These are phyloP conservation scores for Parmales sp. DNA, from an alignment of 108 stramenopile species.

Conservation along the genomic window DNA sequence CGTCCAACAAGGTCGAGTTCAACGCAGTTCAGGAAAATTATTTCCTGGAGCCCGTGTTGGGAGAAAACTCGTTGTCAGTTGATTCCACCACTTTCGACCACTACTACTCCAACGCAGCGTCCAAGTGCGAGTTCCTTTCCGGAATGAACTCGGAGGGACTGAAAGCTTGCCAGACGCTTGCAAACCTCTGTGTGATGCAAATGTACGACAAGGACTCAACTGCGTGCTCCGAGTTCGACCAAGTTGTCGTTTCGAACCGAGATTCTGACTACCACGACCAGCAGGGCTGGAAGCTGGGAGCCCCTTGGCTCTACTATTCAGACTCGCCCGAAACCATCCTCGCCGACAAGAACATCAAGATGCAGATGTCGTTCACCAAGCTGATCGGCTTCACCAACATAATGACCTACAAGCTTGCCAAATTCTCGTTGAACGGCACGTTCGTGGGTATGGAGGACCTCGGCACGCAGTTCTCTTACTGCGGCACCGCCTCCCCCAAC, in stretches of 20 bases:
- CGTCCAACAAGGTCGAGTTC: constrained; percentile 23
- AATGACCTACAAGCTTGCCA: constrained; percentile 41
- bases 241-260: constrained; percentile 18
- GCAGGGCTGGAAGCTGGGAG: constrained; percentile 36
- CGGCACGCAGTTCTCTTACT: constrained; percentile 50
- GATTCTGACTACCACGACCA: constrained; percentile 15
- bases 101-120: constrained; percentile 31
- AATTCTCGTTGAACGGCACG: constrained; percentile 51
- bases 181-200: constrained; percentile 58
- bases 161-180: constrained; percentile 44
- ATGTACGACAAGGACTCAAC: constrained; percentile 38
- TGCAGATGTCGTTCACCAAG: constrained; percentile 30
- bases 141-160: constrained; percentile 4
- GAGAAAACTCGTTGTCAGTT: constrained; percentile 16
- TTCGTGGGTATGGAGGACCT: constrained; percentile 49
- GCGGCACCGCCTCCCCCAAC: constrained; percentile 24
- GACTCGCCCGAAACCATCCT: constrained; percentile 27
- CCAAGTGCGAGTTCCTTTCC: constrained; percentile 40
- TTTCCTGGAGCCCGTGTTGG: constrained; percentile 4
- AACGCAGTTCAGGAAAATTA: constrained; percentile 8
- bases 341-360: constrained; percentile 40
- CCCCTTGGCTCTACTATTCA: constrained; percentile 55
- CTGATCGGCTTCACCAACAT: constrained; percentile 12
- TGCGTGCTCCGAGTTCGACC: constrained; percentile 37
- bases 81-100: constrained; percentile 36